Percentiles rank a stretch among this genome's conserved stretches.
These are phyloP conservation scores for Trichoderma lentiforme DNA, from an alignment of 2,329 filamentous ascomycete genomes.

Conservation along the genomic window DNA sequence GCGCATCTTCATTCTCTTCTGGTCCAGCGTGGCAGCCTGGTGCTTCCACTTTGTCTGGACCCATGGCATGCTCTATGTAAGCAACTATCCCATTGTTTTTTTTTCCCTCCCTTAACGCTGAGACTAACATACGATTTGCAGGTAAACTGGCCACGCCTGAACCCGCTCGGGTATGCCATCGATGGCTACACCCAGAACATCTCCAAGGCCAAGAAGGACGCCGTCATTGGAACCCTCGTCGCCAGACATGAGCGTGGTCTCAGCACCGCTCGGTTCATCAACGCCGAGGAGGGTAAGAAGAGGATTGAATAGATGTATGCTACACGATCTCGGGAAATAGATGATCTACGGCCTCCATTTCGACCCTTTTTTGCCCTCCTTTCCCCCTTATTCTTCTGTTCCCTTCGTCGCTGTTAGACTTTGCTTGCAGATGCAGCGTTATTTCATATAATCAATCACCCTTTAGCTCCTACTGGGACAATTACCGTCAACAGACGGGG, in stretches of 20 bases:
- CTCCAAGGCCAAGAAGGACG: slow-evolving; percentile 75
- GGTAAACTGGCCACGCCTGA: slow-evolving; percentile 98
- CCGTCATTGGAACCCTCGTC: slow-evolving; percentile 69
- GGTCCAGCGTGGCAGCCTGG: slow-evolving; percentile 67
- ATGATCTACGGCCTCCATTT: neutral
- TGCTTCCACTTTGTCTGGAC: slow-evolving; percentile 71
- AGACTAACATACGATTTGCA: slow-evolving; percentile 34
- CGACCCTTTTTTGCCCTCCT: neutral
- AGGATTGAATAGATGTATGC: slow-evolving; percentile 72
- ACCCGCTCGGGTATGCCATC: slow-evolving; percentile 78
- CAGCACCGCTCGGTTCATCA: slow-evolving; percentile 77
- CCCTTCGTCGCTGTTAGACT: slow-evolving; percentile 18
- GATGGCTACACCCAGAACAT: slow-evolving; percentile 90
- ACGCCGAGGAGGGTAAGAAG: slow-evolving; percentile 96
- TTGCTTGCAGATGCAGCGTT: slow-evolving; percentile 14
- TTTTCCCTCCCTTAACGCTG: neutral
- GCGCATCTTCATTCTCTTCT: slow-evolving; percentile 77
- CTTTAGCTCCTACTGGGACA: neutral
- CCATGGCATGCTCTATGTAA: slow-evolving; percentile 92
- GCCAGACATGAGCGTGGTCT: slow-evolving; percentile 74
- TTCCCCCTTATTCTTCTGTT: slow-evolving; percentile 18
- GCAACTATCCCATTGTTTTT: slow-evolving; percentile 36
- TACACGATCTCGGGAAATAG: neutral
- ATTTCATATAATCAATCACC: slow-evolving; percentile 1
- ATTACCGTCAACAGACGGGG: neutral